Evolutionary conservation across 371 early-diverging fungal genomes (phyloP), one percentile per base, ranked within the genome.

Genomic region (Actinomortierella ambigua): DNA sequence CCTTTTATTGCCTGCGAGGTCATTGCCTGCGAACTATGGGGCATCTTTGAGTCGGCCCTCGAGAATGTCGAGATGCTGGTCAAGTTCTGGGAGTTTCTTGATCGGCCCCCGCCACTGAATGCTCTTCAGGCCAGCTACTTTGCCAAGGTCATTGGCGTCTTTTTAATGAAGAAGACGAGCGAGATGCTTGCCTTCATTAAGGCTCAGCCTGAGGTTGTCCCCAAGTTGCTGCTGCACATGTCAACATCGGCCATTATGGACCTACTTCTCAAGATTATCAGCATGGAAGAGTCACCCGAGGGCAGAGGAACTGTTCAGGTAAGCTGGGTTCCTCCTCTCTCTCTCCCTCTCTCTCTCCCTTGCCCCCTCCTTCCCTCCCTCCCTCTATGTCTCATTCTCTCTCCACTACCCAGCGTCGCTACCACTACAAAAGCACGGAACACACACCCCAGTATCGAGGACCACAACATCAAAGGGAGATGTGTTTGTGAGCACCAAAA

Each of bases 221-320:
- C 71, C 40, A 77, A 65, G 58, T 81, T 97, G 29, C 71, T 96
- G 28, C 78, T 78, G 41, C 96, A 97, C 76, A 82, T 98, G 65
- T 89, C 89, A 23, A 90, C 88, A 49, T 88, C 94, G 24, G 87
- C 95, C 2, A 89, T 97, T 46, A 93, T 94, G 75, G 98, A 97
- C 71, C 77, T 98, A 23, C 69, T 96, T 44, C 83, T 98, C 48
- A 97, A 95, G 55, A 79, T 98, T 15, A 92, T 96, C 57, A 93
- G 93, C 61, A 77, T 95, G 57, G 96, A 95, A 61, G 98, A 96
- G 68, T 75, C 93, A 20, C 85, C 93, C 11, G 92, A 94, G 57
- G 96, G 91, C 18, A 85, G 81, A 54, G 93, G 94, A 6, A 79
- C 89, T 48, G 86, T 92, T 24, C 84, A 86, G 83, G 92, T 91